Conservation (phyloP, 2,329 filamentous ascomycete genomes). For the Neonectria sp. region DNA sequence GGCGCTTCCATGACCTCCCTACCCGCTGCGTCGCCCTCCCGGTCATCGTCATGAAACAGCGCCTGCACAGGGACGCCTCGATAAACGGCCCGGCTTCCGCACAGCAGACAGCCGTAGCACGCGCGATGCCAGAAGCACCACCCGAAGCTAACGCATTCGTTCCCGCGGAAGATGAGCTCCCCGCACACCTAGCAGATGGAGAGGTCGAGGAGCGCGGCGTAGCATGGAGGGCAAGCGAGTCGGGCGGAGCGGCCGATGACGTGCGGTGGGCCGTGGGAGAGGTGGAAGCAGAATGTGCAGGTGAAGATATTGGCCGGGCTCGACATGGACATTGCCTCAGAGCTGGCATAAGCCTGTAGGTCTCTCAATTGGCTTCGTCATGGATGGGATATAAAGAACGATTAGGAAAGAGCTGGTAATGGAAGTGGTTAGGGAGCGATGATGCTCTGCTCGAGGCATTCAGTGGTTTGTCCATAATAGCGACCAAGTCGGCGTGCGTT, state of each 20-base stretch:
- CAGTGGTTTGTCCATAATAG: background rate
- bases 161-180: constrained; percentile 66
- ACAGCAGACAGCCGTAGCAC: constrained; percentile 71
- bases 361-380: background rate
- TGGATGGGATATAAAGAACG: background rate
- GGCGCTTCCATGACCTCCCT: constrained; percentile 64
- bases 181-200: constrained; percentile 73
- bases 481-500: background rate
- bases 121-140: constrained; percentile 73
- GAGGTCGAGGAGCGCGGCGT: constrained; percentile 64
- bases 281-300: constrained; percentile 70
- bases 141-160: constrained; percentile 71
- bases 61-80: constrained; percentile 53
- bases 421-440: background rate
- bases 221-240: constrained; percentile 65
- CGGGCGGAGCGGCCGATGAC: constrained; percentile 63
- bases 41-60: constrained; percentile 47
- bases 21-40: constrained; percentile 25
- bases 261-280: constrained; percentile 53
- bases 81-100: constrained; percentile 58
- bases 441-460: background rate
- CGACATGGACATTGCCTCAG: constrained; percentile 30
- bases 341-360: background rate
- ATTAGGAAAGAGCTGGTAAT: background rate
- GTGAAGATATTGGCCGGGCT: constrained; percentile 57